Base-by-base conservation (phyloP, 768 basidiomycete genomes). In the Kwoniella europaea region DNA sequence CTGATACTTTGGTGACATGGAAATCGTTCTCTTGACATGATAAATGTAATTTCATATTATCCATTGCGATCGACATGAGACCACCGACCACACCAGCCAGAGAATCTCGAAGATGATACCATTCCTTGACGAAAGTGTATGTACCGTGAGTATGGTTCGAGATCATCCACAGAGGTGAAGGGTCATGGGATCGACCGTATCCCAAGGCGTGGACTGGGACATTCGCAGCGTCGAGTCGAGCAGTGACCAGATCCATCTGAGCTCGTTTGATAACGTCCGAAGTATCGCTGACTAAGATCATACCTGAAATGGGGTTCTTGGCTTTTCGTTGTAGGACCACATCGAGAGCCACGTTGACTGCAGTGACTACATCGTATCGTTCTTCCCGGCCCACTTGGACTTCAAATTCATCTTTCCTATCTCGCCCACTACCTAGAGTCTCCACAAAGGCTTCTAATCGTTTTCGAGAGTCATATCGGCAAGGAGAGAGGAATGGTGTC, bases 171-270 rank as follows among this genome's bases (percentile, higher is more conserved):
- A 99, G 88, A 7, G 94, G 96, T 15, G 93, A 93, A 18, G 97
- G 97, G 83, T 98, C 97, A 81, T 98, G 97, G 16, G 93, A 92
- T 69, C 93, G 92, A 29, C 95, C 96, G 79, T 96, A 99, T 63
- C 97, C 97, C 74, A 99, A 91, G 3, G 95, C 92, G 83, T 99
- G 96, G 66, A 99, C 97, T 4, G 97, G 95, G 27, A 97, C 90
- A 82, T 94, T 94, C 41, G 93, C 97, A 13, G 97, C 96, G 80
- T 99, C 97, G 1, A 94, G 92, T 46, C 97, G 91, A 55, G 96
- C 95, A 58, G 98, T 91, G 16, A 98, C 95, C 16, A 99, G 88
- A 82, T 99, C 97, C 94, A 99, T 98, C 83, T 98, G 95, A 24
- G 93, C 93, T 16, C 94, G 90, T 64, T 94, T 88, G 16, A 94